Base-by-base conservation (phyloP, 208 protist genomes). In the Vickermania spadyakhi region DNA sequence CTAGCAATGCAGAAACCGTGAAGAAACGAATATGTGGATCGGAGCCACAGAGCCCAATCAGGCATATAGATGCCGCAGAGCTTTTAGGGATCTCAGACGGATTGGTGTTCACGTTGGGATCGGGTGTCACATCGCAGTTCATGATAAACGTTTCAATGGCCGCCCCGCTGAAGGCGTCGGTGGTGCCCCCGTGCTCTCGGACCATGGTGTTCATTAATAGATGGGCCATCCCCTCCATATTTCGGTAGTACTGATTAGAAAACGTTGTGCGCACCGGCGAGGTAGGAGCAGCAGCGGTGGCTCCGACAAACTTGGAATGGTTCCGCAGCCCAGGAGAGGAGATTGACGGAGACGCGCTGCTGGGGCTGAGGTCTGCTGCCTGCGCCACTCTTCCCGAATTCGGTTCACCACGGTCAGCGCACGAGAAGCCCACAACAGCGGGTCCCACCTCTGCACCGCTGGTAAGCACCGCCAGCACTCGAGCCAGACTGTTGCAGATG, bases 221-320 rank as follows among this genome's bases (percentile, higher is more conserved):
- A 11, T 69, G 73, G 49, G 79, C 60, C 22, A 89, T 68, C 11
- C 62, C 50, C 25, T 86, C 77, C 31, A 89, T 52, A 50, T 61
- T 45, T 31, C 68, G 72, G 68, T 87, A 87, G 61, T 78, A 93
- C 30, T 71, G 74, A 51, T 79, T 85, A n/a, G 84, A 87, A 68
- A 85, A 91, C 28, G 60, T 66, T 18, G 36, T n/a, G 11, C 7
- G 11, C n/a, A n/a, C n/a, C n/a, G n/a, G n/a, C n/a, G n/a, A n/a
- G n/a, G n/a, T n/a, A n/a, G n/a, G n/a, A n/a, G n/a, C n/a, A n/a
- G n/a, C n/a, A n/a, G n/a, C n/a, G n/a, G n/a, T n/a, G n/a, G n/a
- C n/a, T n/a, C n/a, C n/a, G n/a, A n/a, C n/a, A n/a, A n/a, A n/a
- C n/a, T n/a, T n/a, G n/a, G n/a, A n/a, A n/a, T n/a, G n/a, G n/a